phyloP scores from a whole-genome alignment of 306 rosid genomes.

The Rosa lucieae region DNA sequence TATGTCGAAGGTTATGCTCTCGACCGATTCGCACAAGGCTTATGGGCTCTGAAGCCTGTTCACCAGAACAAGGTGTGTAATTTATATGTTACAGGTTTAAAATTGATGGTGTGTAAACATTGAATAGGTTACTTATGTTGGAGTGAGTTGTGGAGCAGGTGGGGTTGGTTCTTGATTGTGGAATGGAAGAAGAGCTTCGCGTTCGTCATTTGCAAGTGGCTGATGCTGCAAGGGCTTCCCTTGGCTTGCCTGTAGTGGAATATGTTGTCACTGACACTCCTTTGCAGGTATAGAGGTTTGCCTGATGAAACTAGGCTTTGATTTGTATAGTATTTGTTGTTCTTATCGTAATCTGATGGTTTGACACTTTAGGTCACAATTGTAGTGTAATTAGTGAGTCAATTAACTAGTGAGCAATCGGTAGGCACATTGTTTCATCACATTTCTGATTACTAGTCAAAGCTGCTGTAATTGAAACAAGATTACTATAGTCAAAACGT shows the following conservation, averaged over 20 bases:
- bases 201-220: conserved; percentile 85
- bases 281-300: conserved; percentile 49
- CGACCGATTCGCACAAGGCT: conserved; percentile 82
- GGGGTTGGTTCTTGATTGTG: conserved; percentile 89
- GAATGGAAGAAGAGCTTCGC: conserved; percentile 74
- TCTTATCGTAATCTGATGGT: not conserved
- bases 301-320: not conserved
- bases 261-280: conserved; percentile 78
- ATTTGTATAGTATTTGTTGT: not conserved
- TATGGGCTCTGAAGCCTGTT: conserved; percentile 85
- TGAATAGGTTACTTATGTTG: not conserved
- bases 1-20: conserved; percentile 95
- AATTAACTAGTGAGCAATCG: not conserved
- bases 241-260: conserved; percentile 81
- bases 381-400: not conserved
- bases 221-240: conserved; percentile 90
- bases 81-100: not conserved
- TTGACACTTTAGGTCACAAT: not conserved
- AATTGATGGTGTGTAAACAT: not conserved
- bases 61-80: conserved; percentile 70
- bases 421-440: not conserved
- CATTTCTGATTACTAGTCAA: not conserved
- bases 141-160: conserved; percentile 44
- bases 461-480: too few relatives aligned
- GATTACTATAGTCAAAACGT: too few relatives aligned